Base-by-base conservation (phyloP, 2,329 filamentous ascomycete genomes). In the Cadophora luteo-olivacea region DNA sequence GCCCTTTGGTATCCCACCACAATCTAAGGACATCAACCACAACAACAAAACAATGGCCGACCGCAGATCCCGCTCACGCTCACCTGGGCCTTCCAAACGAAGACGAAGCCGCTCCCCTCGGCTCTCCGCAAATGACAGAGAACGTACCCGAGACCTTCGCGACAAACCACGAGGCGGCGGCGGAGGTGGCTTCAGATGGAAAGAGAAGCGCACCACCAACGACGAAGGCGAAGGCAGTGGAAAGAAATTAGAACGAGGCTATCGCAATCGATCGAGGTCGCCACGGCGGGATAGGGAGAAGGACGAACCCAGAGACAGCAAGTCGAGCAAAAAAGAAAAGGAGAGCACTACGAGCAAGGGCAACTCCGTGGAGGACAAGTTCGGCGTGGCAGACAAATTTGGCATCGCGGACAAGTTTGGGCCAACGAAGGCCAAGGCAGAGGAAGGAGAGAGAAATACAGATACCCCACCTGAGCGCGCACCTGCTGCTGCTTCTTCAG, bases 101-200 rank as follows among this genome's bases (percentile, higher is more conserved):
- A 77, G 79, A 69, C 76, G 81, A 74, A 84, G 80, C 72, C 79
- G 81, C 64, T 84, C 82, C 7, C 82, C 72, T 65, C 65, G 71
- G 72, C 78, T 81, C 36, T 81, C 82, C 58, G 82, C 84, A 60
- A 81, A 84, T 69, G 77, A 71, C 16, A 67, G 65, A 60, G 68
- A 72, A 57, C 65, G 66, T 66, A 68, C 72, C 45, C 66, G 67
- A 60, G 68, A 75, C 22, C 73, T 72, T 22, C 69, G 69, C 49
- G 72, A 74, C 55, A 72, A 69, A 61, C 74, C 72, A 51, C 70
- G 74, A 69, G 70, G 68, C 24, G 63, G 78, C 22, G 69, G 77
- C n/a, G 65, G 79, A 25, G 69, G 77, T 4, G 86, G 86, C 11
- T 87, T 89, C 73, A 84, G 84, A 72, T 89, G 85, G 82, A 90